Evolutionary conservation across 345 rosid species (phyloP).

Genomic region (Eucalyptus cloeziana): DNA sequence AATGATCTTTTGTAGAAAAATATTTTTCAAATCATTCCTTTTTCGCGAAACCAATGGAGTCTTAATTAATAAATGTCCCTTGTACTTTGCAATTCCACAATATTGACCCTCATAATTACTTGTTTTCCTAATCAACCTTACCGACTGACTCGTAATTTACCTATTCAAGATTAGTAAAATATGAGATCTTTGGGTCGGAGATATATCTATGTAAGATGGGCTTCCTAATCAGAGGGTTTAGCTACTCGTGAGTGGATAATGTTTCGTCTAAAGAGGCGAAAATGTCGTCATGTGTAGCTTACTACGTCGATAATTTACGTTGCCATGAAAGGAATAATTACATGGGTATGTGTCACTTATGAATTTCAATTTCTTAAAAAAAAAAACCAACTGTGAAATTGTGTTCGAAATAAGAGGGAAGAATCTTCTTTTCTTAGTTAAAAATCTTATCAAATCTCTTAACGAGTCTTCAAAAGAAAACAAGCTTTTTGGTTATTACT

Average conservation of each 20-base stretch:
- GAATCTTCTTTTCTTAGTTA: too few relatives aligned
- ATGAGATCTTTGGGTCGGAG: fast-evolving
- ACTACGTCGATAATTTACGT: background rate
- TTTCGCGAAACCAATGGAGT: fast-evolving
- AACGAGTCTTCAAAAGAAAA: background rate
- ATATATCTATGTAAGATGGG: background rate
- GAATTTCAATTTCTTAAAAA: too few relatives aligned
- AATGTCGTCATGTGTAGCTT: background rate
- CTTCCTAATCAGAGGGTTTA: background rate
- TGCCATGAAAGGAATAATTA: background rate
- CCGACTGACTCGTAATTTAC: fast-evolving
- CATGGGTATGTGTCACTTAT: background rate
- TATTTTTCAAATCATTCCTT: background rate
- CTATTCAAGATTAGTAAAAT: background rate
- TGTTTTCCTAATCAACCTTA: background rate
- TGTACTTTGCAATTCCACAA: background rate
- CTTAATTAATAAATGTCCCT: background rate
- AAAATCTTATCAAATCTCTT: background rate
- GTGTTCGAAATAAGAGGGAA: background rate
- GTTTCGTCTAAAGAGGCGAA: background rate
- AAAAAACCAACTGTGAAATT: too few relatives aligned
- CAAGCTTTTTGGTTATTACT: background rate
- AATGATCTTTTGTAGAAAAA: fast-evolving
- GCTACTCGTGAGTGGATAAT: background rate
- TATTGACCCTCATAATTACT: background rate